Conservation (phyloP, 2,329 filamentous ascomycete species). For the Colletotrichum liriopes region DNA sequence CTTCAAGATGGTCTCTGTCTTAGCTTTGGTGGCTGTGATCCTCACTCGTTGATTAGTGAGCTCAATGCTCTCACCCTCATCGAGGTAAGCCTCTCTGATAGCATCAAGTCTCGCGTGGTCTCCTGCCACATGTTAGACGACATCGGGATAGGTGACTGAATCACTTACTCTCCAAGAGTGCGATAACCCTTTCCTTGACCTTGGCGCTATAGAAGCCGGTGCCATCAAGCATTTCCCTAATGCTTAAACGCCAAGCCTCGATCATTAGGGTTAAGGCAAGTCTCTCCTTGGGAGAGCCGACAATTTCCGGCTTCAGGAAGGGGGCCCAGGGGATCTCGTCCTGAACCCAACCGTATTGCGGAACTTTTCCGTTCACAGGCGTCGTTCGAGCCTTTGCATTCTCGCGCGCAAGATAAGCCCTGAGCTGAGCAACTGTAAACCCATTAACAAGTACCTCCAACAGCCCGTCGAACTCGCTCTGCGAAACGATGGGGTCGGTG, state of each 20-base stretch:
- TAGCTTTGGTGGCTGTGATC: constrained; percentile 54
- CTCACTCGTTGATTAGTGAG: constrained; percentile 51
- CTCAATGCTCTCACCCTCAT: constrained; percentile 56
- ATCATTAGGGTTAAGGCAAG: constrained; percentile 62
- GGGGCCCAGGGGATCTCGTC: constrained; percentile 61
- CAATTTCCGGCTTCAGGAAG: constrained; percentile 4
- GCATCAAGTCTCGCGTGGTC: constrained; percentile 45
- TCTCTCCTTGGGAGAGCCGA: constrained; percentile 56
- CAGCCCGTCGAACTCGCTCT: constrained; percentile 60
- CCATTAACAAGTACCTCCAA: constrained; percentile 57
- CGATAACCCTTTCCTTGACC: constrained; percentile 48
- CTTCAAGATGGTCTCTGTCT: constrained; percentile 54
- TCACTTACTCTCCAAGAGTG: constrained; percentile 32
- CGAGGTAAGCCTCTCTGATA: constrained; percentile 42
- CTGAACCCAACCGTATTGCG: constrained; percentile 60
- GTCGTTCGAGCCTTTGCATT: constrained; percentile 15
- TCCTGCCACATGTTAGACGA: constrained; percentile 20
- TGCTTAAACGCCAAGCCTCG: constrained; percentile 66
- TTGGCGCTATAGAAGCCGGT: constrained; percentile 59
- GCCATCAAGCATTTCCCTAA: constrained; percentile 60
- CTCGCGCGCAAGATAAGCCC: constrained; percentile 55
- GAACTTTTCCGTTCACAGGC: constrained; percentile 21
- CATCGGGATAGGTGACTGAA: background rate
- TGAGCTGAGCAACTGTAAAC: constrained; percentile 65
- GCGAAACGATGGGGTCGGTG: constrained; percentile 54